Conservation (phyloP, 345 rosid genomes). For the Ceriops decandra region DNA sequence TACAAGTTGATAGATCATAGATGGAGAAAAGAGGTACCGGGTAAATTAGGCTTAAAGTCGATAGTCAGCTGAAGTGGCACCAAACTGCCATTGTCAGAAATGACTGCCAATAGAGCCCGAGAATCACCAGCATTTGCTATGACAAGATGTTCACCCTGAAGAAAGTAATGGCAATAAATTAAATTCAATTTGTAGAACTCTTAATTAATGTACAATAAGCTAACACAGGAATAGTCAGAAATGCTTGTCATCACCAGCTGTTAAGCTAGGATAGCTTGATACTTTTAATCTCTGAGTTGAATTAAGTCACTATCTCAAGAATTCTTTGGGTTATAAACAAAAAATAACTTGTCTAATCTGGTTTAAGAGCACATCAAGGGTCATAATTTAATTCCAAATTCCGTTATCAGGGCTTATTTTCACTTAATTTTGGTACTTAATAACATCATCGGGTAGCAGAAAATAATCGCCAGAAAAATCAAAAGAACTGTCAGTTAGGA, state of each 20-base stretch:
- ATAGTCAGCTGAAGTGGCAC: conserved; percentile 73
- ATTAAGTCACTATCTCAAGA: no score
- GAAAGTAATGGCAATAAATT: neutral
- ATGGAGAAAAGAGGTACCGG: conserved; percentile 37
- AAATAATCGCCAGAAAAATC: neutral
- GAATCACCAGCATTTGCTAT: conserved; percentile 83
- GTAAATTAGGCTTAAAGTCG: conserved; percentile 84
- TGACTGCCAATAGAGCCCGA: conserved; percentile 71
- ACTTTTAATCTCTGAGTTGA: no score
- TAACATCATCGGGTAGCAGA: neutral
- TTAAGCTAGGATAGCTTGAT: no score
- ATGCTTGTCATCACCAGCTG: no score
- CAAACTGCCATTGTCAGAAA: conserved; percentile 45
- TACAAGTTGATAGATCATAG: neutral
- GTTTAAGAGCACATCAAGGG: no score
- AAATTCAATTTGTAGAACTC: neutral
- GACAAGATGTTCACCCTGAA: conserved; percentile 58
- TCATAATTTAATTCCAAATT: no score
- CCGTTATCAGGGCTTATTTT: no score
- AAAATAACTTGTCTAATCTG: no score
- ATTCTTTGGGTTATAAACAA: no score
- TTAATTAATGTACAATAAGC: no score
- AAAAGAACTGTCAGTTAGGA: no score
- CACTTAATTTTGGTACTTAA: neutral
- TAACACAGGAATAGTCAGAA: no score